Conservation (phyloP, 805 yeast species). For the Scheffersomyces spartinae region DNA sequence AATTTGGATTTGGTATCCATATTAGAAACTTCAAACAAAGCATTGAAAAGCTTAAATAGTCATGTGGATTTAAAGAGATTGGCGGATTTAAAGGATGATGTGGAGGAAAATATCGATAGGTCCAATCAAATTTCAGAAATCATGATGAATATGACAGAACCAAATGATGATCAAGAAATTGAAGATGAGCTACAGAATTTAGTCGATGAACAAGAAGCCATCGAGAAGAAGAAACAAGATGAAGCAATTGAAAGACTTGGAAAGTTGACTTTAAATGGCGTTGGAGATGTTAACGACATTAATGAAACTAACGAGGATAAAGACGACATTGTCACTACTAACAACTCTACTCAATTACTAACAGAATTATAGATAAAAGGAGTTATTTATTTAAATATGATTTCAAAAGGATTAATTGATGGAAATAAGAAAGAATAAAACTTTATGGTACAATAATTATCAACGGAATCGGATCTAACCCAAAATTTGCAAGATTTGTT, state of each 20-base stretch:
- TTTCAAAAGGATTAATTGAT: too few relatives aligned
- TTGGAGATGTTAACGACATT: too few relatives aligned
- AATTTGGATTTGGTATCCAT: slow-evolving; percentile 26
- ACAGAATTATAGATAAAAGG: too few relatives aligned
- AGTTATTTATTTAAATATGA: too few relatives aligned
- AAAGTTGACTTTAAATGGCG: too few relatives aligned
- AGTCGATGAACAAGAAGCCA: slow-evolving; percentile 18
- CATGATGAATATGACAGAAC: slow-evolving; percentile 9
- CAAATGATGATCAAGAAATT: slow-evolving; percentile 12
- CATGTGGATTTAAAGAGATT: slow-evolving; percentile 31
- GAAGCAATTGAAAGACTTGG: too few relatives aligned
- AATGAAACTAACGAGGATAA: too few relatives aligned
- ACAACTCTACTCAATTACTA: too few relatives aligned
- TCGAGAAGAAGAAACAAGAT: slow-evolving; percentile 8
- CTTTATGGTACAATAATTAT: too few relatives aligned
- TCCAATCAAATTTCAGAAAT: slow-evolving; percentile 27
- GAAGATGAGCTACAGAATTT: slow-evolving; percentile 22
- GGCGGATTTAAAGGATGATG: slow-evolving; percentile 26
- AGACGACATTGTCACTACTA: too few relatives aligned
- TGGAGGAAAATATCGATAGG: slow-evolving; percentile 23
- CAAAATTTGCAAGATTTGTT: slow-evolving; percentile 48
- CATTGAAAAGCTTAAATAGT: slow-evolving; percentile 25
- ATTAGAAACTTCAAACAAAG: slow-evolving; percentile 20
- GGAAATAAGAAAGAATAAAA: too few relatives aligned
- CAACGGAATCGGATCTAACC: too few relatives aligned